Evolutionary conservation across 2,329 filamentous ascomycete genomes (phyloP), one percentile per base, ranked within the genome.

Genomic region (Paracamarosporium sp.): DNA sequence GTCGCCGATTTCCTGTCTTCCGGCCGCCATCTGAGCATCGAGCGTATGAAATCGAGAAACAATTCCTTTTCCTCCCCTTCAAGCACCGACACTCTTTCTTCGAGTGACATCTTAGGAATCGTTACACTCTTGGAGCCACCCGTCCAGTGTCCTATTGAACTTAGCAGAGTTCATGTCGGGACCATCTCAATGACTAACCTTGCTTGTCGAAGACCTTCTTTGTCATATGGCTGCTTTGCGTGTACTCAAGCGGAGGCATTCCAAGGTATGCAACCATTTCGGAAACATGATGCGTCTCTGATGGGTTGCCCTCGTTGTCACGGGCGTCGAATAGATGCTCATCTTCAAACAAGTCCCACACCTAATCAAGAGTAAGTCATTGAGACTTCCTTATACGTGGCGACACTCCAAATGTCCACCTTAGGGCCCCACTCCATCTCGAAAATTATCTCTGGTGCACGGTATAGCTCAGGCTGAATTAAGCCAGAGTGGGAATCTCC

Each of bases 401-500:
- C 77, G 31, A 79, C 65, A 55, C 67, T 74, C 77, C 77, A 80
- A 40, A 79, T 71, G 57, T 80, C 78, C 2, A 77, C 65, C 5
- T 65, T 67, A 50, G 73, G 76, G 45, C 66, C 66, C 78, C 77
- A 80, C 5, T 66, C 60, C 55, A 75, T 72, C 11, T 70, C 68
- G 15, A 80, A 66, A 31, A 79, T 62, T 30, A 78, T 68, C 60
- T 80, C 77, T 12, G 77, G 77, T 22, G 78, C 72, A 35, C 76
- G 67, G 59, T 79, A 79, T n/a, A 75, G 56, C 50, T 77, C 62
- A 20, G 78, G 77, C 69, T 76, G 75, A 35, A 73, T 66, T 33
- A 72, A 59, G 54, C 71, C 68, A 1, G 53, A 62, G 51, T 77
- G 72, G 25, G 58, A 72, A 20, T 55, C 40, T 41, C 68, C 67